phyloP scores from a whole-genome alignment of 2,329 filamentous ascomycete species.

The Fonsecaea multimorphosa region DNA sequence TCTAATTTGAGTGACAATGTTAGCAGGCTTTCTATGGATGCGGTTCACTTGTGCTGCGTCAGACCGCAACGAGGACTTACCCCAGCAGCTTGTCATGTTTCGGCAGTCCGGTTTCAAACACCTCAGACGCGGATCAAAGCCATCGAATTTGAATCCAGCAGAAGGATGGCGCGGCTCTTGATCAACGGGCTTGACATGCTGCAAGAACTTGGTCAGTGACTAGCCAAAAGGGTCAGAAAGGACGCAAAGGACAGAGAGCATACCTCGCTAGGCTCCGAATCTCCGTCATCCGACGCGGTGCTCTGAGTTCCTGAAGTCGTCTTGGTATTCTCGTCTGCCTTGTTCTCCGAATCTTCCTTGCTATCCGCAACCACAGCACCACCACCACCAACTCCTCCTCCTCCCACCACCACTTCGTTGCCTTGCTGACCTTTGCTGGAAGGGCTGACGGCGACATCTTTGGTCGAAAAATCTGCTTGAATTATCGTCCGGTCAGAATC shows the following conservation, averaged over 20 bases:
- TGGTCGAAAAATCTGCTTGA: background rate
- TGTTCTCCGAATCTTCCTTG: background rate
- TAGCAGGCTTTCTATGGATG: constrained; percentile 2
- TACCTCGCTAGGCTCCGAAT: background rate
- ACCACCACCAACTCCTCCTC: no score
- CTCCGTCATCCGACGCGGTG: background rate
- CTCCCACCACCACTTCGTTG: background rate
- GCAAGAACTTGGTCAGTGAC: background rate
- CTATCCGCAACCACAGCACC: background rate
- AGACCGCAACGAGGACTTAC: constrained; percentile 16
- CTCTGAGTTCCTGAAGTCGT: background rate
- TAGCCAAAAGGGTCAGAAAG: background rate
- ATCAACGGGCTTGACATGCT: background rate
- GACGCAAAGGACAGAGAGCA: background rate
- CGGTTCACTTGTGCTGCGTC: no score
- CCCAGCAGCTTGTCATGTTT: constrained; percentile 42
- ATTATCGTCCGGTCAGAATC: constrained; percentile 1
- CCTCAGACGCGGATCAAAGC: constrained; percentile 53
- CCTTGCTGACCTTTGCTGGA: background rate
- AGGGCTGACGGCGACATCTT: background rate
- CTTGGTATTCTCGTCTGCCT: background rate
- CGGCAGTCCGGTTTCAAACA: constrained; percentile 43
- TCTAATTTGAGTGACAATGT: constrained; percentile 39
- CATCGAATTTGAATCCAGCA: constrained; percentile 52
- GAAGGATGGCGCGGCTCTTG: background rate